These are phyloP conservation scores for Calocera viscosa DNA, from an alignment of 768 basidiomycete species.

Conservation along the genomic window DNA sequence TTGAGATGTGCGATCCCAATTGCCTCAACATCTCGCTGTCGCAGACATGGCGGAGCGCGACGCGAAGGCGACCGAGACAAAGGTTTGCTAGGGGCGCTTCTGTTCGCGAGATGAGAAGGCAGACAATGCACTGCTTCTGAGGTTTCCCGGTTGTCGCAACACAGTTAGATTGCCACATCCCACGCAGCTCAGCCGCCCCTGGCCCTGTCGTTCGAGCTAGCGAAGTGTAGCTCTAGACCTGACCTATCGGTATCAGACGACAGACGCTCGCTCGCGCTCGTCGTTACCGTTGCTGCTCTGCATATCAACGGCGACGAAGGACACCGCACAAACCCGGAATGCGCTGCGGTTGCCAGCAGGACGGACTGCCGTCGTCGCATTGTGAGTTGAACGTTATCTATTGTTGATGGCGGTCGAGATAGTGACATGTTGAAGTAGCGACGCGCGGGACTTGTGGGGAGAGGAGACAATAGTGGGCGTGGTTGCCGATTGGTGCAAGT, in stretches of 20 bases:
- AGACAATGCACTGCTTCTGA: constrained; percentile 1
- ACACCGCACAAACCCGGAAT: neutral
- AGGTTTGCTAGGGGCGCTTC: neutral
- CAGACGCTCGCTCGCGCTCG: neutral
- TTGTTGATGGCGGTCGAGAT: neutral
- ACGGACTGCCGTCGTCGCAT: neutral
- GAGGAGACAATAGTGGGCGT: neutral
- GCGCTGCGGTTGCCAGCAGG: neutral
- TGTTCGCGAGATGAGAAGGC: neutral
- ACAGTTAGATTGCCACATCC: neutral
- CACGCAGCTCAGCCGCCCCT: neutral
- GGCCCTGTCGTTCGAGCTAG: neutral
- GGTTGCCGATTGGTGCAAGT: neutral
- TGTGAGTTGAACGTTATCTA: constrained; percentile 1
- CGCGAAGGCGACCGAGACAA: neutral
- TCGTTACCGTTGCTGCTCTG: constrained; percentile 3
- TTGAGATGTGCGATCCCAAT: neutral
- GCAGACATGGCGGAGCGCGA: neutral
- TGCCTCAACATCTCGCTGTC: neutral
- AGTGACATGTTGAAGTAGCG: constrained; percentile 4
- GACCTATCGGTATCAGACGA: constrained; percentile 4
- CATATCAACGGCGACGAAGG: neutral
- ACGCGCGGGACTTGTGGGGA: no score
- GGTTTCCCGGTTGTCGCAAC: neutral
- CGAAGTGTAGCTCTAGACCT: neutral